These are phyloP conservation scores for Neofusicoccum ribis DNA, from an alignment of 2,329 filamentous ascomycete species.

Conservation along the genomic window DNA sequence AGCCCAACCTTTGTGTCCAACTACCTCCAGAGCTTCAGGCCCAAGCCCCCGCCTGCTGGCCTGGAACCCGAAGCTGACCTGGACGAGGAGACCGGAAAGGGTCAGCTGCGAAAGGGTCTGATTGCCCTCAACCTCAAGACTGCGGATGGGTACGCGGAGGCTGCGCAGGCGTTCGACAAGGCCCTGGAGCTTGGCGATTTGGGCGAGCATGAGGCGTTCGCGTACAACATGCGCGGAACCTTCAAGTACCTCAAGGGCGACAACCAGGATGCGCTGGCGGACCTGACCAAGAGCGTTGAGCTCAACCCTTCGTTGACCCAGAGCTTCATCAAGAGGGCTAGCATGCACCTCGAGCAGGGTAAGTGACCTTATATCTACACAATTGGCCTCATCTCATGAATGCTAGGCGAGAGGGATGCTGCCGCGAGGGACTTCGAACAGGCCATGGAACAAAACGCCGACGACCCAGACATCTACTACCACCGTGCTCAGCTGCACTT, in stretches of 20 bases:
- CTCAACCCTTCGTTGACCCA: constrained; percentile 85
- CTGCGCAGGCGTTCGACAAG: constrained; percentile 80
- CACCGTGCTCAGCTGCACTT: constrained; percentile 98
- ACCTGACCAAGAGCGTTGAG: constrained; percentile 91
- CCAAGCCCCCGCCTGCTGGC: constrained; percentile 74
- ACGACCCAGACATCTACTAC: constrained; percentile 97
- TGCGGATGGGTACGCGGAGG: constrained; percentile 87
- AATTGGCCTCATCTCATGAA: background rate
- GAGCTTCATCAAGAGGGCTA: constrained; percentile 98
- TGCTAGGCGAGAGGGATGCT: constrained; percentile 73
- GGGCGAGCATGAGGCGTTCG: constrained; percentile 81
- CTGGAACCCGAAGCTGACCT: constrained; percentile 81
- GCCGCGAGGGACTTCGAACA: constrained; percentile 85
- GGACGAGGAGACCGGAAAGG: constrained; percentile 75
- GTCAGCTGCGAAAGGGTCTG: constrained; percentile 81
- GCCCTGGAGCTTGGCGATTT: constrained; percentile 80
- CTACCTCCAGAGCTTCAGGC: constrained; percentile 97
- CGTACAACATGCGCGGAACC: constrained; percentile 94
- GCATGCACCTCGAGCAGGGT: constrained; percentile 95
- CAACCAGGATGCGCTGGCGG: constrained; percentile 75
- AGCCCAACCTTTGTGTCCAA: constrained; percentile 97
- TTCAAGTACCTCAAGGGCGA: constrained; percentile 92
- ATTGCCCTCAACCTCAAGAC: constrained; percentile 82
- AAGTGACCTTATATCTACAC: constrained; percentile 28
- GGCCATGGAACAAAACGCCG: constrained; percentile 79